Evolutionary conservation across 2,329 filamentous ascomycete species (phyloP), one percentile per base, ranked within the genome.

Genomic region (Pseudopithomyces maydicus): DNA sequence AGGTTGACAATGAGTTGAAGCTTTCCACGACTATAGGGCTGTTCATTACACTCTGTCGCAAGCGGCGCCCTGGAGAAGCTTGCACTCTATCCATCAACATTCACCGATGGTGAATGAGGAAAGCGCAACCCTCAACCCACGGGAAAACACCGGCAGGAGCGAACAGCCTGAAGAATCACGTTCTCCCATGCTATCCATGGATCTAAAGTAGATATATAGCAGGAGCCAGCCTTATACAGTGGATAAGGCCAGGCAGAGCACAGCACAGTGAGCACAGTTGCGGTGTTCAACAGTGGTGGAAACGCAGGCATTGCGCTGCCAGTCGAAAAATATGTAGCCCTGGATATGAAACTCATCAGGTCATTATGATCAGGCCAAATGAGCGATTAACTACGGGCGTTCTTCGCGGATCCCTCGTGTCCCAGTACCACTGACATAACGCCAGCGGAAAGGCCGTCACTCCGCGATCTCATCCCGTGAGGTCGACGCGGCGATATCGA

Each of bases 361-460:
- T 72, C 75, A 78, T 69, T 63, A 67, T 62, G 4, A 54, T 59
- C 68, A 59, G 71, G 75, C 70, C 66, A 71, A 74, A 78, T 78
- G 79, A 73, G 80, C 77, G 80, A 82, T 82, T 82, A 82, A 82
- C 79, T 77, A 81, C 80, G 78, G 79, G 78, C 75, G 62, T 81
- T 74, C 71, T 70, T 81, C 79, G 78, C 63, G 74, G 74, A 79
- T 78, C 74, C 61, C 74, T 75, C 72, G 61, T 65, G 36, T 61
- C 67, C 72, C 63, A 65, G 61, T 57, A 65, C 66, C 67, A 67
- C 69, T 73, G 70, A 71, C 76, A 78, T 72, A 73, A 77, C 73
- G 75, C 69, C 74, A 74, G 66, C 68, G 65, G 65, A 71, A 63
- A 62, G 58, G 72, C 61, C 64, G 71, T 74, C 71, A 69, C 67